Base-by-base conservation (phyloP, 2,329 filamentous ascomycete genomes). In the Fusarium newnesense region DNA sequence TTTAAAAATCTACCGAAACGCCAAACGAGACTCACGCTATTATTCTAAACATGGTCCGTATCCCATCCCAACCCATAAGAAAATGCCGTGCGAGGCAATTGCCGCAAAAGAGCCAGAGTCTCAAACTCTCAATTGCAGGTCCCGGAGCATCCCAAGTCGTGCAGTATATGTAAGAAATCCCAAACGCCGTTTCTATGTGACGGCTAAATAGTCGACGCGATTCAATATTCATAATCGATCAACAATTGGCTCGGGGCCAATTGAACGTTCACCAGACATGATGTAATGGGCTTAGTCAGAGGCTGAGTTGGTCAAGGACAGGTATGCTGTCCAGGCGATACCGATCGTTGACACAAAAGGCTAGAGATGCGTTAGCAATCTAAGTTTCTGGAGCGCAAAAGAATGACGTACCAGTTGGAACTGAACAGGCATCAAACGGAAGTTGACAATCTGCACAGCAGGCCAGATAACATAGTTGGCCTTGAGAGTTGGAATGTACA, bases 401-500 rank as follows among this genome's bases (percentile, higher is more conserved):
- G 21, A 2, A 39, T 4, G 21, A 89, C 94, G 87, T 85, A 98
- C 95, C 83, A 99, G 93, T 83, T 99, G 96, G 82, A 96, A 97
- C 80, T 97, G 95, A 60, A 98, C 92, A 19, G 96, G 96, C 87
- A 99, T 94, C 76, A 98, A 81, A 36, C 96, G 90, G 85, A 99
- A 99, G 86, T 99, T 99, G 84, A 99, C 89, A 72, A 98, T 91
- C 85, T 99, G 96, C 49, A 99, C 96, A 10, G 93, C 90, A 30
- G 96, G 96, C 96, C 96, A 99, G 30, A 99, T 89, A 77, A 97
- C 86, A 78, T 93, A 99, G 84, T 99, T 99, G 76, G 96, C 95
- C 86, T 98, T 97, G 75, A 99, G 86, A 13, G 96, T 96, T 19
- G 96, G 95, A 65, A 98, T 83, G 81, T 97, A 99, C 84, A 98